phyloP scores from a whole-genome alignment of 768 basidiomycete genomes.

The Cystofilobasidium ferigula region DNA sequence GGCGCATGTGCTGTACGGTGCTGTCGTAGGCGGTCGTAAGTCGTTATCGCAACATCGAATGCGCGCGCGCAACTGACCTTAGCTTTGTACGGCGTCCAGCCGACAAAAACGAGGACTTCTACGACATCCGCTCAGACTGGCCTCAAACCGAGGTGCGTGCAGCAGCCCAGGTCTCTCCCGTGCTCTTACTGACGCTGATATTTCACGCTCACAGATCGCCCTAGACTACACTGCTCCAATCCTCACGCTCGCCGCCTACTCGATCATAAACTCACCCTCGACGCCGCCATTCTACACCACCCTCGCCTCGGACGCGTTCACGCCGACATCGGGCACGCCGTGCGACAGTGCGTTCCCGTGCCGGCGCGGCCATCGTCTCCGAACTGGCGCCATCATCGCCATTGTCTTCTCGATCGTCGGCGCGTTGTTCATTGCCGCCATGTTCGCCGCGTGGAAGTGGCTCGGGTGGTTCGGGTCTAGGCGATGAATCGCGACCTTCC shows the following conservation, averaged over 20 bases:
- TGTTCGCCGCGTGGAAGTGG: constrained; percentile 18
- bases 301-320: constrained; percentile 43
- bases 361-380: constrained; percentile 39
- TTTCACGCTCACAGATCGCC: constrained; percentile 46
- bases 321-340: constrained; percentile 47
- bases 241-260: constrained; percentile 66
- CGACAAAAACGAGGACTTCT: constrained; percentile 60
- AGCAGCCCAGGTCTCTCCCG: constrained; percentile 14
- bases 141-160: constrained; percentile 64
- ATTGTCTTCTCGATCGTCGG: constrained; percentile 59
- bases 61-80: too few relatives aligned
- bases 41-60: neutral
- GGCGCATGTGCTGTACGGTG: constrained; percentile 72
- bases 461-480: constrained; percentile 20
- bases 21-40: constrained; percentile 65
- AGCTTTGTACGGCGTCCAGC: constrained; percentile 33
- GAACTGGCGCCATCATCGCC: constrained; percentile 53
- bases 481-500: too few relatives aligned
- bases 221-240: constrained; percentile 83
- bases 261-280: constrained; percentile 36
- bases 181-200: neutral
- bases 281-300: constrained; percentile 67
- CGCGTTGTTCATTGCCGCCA: constrained; percentile 41
- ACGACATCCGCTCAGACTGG: constrained; percentile 80
- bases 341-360: constrained; percentile 60